Conservation (phyloP, 257 asterid genomes). For the Ballota nigra region DNA sequence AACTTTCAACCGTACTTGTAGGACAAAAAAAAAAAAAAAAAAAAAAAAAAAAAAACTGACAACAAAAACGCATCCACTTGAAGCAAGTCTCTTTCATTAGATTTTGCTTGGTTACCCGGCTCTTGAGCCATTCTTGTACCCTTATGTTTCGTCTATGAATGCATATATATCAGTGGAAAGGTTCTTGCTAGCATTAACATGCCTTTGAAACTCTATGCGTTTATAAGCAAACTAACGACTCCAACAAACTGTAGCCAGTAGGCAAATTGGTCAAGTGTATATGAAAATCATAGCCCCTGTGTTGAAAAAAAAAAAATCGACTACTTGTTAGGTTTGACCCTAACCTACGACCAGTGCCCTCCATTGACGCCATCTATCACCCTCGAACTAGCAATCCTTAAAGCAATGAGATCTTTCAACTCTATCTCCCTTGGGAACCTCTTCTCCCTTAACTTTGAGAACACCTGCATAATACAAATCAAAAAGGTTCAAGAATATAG, state of each 20-base stretch:
- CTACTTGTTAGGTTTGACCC: background rate
- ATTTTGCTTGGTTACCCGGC: background rate
- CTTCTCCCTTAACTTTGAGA: slow-evolving; percentile 71
- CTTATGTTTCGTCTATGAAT: background rate
- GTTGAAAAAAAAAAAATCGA: slow-evolving; percentile 2
- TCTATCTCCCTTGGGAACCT: slow-evolving; percentile 95
- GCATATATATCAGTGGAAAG: background rate
- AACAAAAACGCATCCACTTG: background rate
- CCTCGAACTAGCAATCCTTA: slow-evolving; percentile 60
- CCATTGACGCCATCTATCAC: slow-evolving; percentile 48
- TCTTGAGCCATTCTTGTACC: background rate
- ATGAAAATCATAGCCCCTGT: background rate
- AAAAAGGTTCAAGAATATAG: background rate
- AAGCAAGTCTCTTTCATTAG: background rate
- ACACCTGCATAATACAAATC: slow-evolving; percentile 50
- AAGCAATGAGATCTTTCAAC: slow-evolving; percentile 69
- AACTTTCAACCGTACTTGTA: too few species aligned
- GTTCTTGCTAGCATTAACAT: background rate
- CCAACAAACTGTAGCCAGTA: background rate
- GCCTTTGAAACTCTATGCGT: background rate
- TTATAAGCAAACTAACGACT: background rate
- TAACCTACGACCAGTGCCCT: slow-evolving; percentile 36
- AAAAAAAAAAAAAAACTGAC: background rate
- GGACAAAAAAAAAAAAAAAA: too few species aligned
- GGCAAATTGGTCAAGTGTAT: background rate